phyloP scores from a whole-genome alignment of 768 basidiomycete species.

The Lepiota venenata region DNA sequence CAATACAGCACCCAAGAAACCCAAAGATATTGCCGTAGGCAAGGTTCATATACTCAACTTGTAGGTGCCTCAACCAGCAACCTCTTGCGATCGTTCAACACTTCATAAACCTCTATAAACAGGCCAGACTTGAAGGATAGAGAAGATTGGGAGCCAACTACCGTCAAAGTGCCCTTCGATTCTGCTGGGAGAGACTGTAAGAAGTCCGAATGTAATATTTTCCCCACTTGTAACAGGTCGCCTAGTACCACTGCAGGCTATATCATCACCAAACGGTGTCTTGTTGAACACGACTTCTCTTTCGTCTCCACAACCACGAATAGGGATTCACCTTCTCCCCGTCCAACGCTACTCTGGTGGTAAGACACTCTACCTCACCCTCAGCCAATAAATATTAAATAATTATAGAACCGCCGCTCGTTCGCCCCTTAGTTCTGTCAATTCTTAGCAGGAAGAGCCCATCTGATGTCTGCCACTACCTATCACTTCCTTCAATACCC shows the following conservation, averaged over 20 bases:
- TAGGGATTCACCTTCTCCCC: slow-evolving; percentile 44
- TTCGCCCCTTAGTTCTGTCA: slow-evolving; percentile 32
- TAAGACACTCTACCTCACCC: neutral
- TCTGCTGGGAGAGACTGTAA: slow-evolving; percentile 49
- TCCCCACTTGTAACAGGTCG: slow-evolving; percentile 6
- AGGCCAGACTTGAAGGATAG: slow-evolving; percentile 55
- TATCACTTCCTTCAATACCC: slow-evolving; percentile 41
- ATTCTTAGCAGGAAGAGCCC: slow-evolving; percentile 51
- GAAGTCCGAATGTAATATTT: slow-evolving; percentile 14
- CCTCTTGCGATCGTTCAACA: neutral
- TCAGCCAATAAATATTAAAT: neutral
- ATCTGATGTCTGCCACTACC: slow-evolving; percentile 55
- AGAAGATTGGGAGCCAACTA: slow-evolving; percentile 44
- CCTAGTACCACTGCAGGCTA: slow-evolving; percentile 56
- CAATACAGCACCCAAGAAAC: slow-evolving; percentile 22
- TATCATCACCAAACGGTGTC: slow-evolving; percentile 55
- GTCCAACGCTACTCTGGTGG: slow-evolving; percentile 14
- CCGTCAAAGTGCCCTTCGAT: slow-evolving; percentile 40
- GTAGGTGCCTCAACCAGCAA: slow-evolving; percentile 31
- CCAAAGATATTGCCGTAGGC: slow-evolving; percentile 44
- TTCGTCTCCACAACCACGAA: slow-evolving; percentile 34
- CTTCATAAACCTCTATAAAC: neutral
- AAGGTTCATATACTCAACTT: slow-evolving; percentile 46
- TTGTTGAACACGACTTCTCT: slow-evolving; percentile 54
- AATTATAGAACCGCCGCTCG: slow-evolving; percentile 15